A percentile compares a stretch with the other conserved stretches of the same genome.
phyloP scores from a whole-genome alignment of 2,329 filamentous ascomycete species.

The Cyanodermella asteris region DNA sequence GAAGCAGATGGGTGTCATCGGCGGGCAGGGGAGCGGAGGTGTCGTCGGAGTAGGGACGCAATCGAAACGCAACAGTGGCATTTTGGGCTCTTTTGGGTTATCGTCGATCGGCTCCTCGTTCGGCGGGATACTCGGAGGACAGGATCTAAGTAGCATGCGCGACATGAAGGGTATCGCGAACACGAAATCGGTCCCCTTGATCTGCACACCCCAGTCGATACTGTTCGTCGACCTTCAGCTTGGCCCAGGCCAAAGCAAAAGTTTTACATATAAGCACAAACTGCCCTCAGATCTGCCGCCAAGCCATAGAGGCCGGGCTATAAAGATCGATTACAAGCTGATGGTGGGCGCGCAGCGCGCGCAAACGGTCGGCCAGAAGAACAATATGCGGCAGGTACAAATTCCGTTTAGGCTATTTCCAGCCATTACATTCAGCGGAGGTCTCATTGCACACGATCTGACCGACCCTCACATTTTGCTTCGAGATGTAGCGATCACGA shows the following conservation, averaged over 20 bases:
- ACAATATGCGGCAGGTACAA: slow-evolving; percentile 68
- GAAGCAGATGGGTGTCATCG: slow-evolving; percentile 79
- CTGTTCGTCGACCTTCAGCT: slow-evolving; percentile 84
- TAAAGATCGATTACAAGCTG: slow-evolving; percentile 81
- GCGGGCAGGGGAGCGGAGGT: slow-evolving; percentile 60
- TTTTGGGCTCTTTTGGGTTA: slow-evolving; percentile 74
- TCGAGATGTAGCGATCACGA: slow-evolving; percentile 69
- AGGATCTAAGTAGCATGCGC: slow-evolving; percentile 78
- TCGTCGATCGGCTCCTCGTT: slow-evolving; percentile 70
- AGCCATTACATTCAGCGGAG: slow-evolving; percentile 62
- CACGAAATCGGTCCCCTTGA: slow-evolving; percentile 65
- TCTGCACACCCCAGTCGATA: slow-evolving; percentile 91
- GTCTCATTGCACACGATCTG: slow-evolving; percentile 78
- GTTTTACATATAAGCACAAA: slow-evolving; percentile 69
- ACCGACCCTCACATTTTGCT: slow-evolving; percentile 86
- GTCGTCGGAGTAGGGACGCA: slow-evolving; percentile 54
- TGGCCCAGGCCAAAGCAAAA: slow-evolving; percentile 67
- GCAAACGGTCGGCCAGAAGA: slow-evolving; percentile 54
- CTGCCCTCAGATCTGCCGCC: slow-evolving; percentile 79
- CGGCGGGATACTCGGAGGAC: slow-evolving; percentile 64
- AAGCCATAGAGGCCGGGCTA: slow-evolving; percentile 71
- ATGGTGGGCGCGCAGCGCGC: slow-evolving; percentile 80
- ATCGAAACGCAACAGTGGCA: slow-evolving; percentile 52
- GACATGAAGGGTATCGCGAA: slow-evolving; percentile 82
- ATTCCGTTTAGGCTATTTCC: slow-evolving; percentile 83